Evolutionary conservation across 2,329 filamentous ascomycete genomes (phyloP).

Genomic region (Claviceps sp.): DNA sequence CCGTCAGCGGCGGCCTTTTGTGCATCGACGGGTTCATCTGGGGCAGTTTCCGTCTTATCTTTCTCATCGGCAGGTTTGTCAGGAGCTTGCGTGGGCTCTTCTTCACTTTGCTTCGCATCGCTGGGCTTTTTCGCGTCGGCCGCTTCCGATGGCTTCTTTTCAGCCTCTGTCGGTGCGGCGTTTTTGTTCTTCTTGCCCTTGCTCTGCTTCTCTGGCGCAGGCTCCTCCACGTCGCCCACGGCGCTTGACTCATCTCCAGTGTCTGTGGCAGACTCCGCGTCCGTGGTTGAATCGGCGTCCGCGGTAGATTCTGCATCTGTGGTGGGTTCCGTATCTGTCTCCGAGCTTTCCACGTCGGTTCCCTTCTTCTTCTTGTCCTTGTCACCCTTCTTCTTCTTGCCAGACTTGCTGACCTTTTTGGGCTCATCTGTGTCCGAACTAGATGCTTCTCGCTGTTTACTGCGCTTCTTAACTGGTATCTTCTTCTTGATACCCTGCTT

Average conservation of each 20-base stretch:
- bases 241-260: constrained; percentile 7
- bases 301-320: constrained; percentile 5
- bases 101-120: background rate
- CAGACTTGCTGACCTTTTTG: constrained; percentile 10
- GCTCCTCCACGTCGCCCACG: constrained; percentile 7
- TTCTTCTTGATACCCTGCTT: constrained; percentile 1
- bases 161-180: background rate
- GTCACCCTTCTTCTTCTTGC: constrained; percentile 6
- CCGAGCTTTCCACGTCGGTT: constrained; percentile 6
- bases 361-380: constrained; percentile 10
- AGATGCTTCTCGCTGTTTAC: constrained; percentile 2
- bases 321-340: constrained; percentile 13
- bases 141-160: constrained; percentile 9
- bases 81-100: background rate
- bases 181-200: constrained; percentile 7
- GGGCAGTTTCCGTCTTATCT: constrained; percentile 3
- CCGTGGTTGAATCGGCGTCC: no score
- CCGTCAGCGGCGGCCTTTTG: constrained; percentile 6
- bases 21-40: constrained; percentile 5
- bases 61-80: constrained; percentile 2
- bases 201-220: background rate
- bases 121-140: constrained; percentile 4
- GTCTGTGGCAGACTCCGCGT: background rate
- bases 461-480: constrained; percentile 2
- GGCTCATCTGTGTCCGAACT: constrained; percentile 8